Evolutionary conservation across 2,329 filamentous ascomycete species (phyloP).

Genomic region (Aspergillus pseudonomiae): DNA sequence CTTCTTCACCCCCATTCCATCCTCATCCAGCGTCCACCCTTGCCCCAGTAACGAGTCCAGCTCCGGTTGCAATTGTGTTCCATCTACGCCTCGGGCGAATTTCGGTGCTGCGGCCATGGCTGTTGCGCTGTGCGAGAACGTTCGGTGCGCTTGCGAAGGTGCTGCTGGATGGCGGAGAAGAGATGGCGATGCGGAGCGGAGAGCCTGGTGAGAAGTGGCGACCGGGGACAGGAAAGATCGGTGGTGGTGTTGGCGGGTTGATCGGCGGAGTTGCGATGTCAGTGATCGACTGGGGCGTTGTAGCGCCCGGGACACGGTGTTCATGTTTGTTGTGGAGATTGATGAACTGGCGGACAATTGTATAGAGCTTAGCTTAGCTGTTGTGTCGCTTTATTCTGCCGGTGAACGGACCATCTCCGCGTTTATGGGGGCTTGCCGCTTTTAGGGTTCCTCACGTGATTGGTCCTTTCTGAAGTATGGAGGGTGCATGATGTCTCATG

Average conservation of each 20-base stretch:
- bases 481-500: not conserved
- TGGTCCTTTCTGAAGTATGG: not conserved
- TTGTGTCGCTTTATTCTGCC: not conserved
- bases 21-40: conserved; percentile 39
- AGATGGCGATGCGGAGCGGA: not conserved
- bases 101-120: conserved; percentile 23
- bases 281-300: not conserved
- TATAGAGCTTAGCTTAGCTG: not conserved
- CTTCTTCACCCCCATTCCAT: conserved; percentile 39
- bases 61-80: conserved; percentile 26
- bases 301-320: not conserved
- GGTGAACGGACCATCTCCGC: not conserved
- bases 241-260: not conserved
- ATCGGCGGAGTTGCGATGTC: conserved; percentile 12
- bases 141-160: not conserved
- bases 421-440: not conserved
- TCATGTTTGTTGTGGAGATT: not conserved
- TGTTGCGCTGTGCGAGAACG: conserved; percentile 23
- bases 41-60: conserved; percentile 30
- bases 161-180: not conserved
- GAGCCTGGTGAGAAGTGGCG: not conserved
- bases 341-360: conserved; percentile 2
- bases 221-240: not conserved
- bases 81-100: conserved; percentile 35
- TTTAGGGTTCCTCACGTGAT: not conserved